phyloP scores from a whole-genome alignment of 768 basidiomycete species.

The Cyclocybe cylindracea region DNA sequence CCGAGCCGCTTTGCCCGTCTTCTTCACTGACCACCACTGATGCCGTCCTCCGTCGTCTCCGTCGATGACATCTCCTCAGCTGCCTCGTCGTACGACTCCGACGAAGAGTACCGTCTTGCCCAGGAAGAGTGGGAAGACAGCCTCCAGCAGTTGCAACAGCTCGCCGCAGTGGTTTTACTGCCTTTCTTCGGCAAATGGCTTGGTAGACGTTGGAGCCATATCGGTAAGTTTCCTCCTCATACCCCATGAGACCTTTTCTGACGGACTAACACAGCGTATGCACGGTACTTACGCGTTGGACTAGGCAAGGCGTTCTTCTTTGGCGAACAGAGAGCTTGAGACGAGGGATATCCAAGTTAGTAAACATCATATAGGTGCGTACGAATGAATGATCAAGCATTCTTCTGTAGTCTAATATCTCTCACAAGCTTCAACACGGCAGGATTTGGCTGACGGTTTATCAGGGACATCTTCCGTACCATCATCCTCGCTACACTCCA shows the following conservation, averaged over 20 bases:
- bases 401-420: conserved; percentile 35
- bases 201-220: conserved; percentile 83
- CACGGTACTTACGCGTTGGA: conserved; percentile 69
- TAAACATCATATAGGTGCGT: not conserved
- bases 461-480: conserved; percentile 57
- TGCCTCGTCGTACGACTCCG: conserved; percentile 58
- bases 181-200: conserved; percentile 89
- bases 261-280: conserved; percentile 51
- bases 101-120: conserved; percentile 73
- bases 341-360: not conserved
- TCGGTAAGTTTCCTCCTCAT: conserved; percentile 56
- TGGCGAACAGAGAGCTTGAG: conserved; percentile 20
- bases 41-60: conserved; percentile 65
- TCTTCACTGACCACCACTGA: conserved; percentile 26
- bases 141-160: conserved; percentile 78
- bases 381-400: conserved; percentile 3
- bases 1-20: conserved; percentile 15
- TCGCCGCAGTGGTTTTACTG: conserved; percentile 76
- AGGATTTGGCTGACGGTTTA: conserved; percentile 45
- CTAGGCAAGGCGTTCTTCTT: conserved; percentile 65
- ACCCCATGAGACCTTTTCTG: conserved; percentile 2
- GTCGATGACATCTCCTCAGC: conserved; percentile 60
- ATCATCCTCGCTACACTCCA: conserved; percentile 64
- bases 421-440: conserved; percentile 50
- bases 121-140: conserved; percentile 96